Conservation (phyloP, 768 basidiomycete species). For the Auricularia cornea region DNA sequence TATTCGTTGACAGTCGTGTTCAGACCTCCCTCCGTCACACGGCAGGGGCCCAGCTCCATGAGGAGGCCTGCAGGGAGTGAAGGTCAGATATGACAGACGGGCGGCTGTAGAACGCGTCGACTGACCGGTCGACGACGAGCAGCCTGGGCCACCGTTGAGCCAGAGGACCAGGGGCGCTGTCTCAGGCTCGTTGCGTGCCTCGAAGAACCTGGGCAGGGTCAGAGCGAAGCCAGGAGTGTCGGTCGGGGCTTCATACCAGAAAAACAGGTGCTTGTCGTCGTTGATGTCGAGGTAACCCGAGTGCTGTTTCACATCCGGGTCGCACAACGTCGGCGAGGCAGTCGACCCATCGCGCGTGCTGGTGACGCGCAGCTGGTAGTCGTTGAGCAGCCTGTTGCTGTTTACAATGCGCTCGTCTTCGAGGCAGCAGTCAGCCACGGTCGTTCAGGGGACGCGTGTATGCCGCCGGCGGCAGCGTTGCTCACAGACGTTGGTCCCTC, state of each 20-base stretch:
- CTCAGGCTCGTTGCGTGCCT: constrained; percentile 63
- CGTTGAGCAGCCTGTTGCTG: constrained; percentile 31
- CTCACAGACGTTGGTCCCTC: constrained; percentile 63
- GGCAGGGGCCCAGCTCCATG: constrained; percentile 89
- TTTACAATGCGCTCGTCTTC: constrained; percentile 58
- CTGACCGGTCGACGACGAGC: constrained; percentile 10
- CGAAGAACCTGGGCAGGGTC: constrained; percentile 64
- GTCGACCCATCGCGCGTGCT: constrained; percentile 18
- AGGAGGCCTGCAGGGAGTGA: constrained; percentile 78
- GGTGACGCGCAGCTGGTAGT: constrained; percentile 46
- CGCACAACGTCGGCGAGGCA: constrained; percentile 61
- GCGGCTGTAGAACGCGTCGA: not conserved
- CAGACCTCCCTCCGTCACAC: constrained; percentile 55
- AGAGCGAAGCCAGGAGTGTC: not conserved
- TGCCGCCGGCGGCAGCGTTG: constrained; percentile 27
- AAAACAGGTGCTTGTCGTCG: constrained; percentile 77
- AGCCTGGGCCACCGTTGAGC: constrained; percentile 71
- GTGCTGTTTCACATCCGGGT: constrained; percentile 68
- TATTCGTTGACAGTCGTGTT: constrained; percentile 66
- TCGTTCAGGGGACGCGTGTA: not conserved
- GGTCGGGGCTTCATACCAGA: constrained; percentile 46
- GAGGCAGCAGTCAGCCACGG: not conserved
- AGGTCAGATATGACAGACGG: constrained; percentile 42
- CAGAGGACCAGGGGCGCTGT: constrained; percentile 81
- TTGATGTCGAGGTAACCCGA: constrained; percentile 80